Percentiles rank a stretch among this genome's conserved stretches.
Conservation (phyloP, 345 rosid genomes). For the Bruguiera sexangula region DNA sequence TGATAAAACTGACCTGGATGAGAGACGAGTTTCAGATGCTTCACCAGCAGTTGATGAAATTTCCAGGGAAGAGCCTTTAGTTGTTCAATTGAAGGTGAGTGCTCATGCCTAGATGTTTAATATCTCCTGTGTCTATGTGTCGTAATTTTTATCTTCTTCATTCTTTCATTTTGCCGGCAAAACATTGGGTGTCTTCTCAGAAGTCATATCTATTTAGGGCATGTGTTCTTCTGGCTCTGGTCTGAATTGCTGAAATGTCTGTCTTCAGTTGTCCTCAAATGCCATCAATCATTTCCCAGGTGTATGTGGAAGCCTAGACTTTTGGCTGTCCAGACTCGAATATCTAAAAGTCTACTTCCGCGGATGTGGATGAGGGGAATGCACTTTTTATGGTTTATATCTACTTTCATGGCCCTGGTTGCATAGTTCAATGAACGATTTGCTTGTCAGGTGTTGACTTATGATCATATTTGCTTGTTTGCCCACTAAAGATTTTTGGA, state of each 20-base stretch:
- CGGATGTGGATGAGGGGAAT: not conserved
- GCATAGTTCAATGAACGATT: not conserved
- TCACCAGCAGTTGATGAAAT: conserved; percentile 52
- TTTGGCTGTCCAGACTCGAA: not conserved
- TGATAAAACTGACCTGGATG: conserved; percentile 40
- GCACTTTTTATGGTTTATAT: not conserved
- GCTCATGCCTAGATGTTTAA: not conserved
- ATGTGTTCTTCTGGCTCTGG: not conserved
- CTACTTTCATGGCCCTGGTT: not conserved
- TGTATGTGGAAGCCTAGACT: not conserved
- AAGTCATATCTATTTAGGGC: not conserved
- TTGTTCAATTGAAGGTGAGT: conserved; percentile 83
- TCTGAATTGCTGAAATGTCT: not conserved
- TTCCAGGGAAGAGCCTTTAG: conserved; percentile 81
- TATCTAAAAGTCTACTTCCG: not conserved
- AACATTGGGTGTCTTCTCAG: not conserved
- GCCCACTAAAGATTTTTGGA: not conserved
- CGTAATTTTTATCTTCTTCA: not conserved
- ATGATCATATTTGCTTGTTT: too few species aligned
- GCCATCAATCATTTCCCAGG: not conserved
- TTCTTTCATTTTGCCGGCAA: not conserved
- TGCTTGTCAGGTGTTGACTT: not conserved
- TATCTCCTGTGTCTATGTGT: too few species aligned
- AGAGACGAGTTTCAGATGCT: conserved; percentile 45
- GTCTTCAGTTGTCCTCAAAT: not conserved